Base-by-base conservation (phyloP, 208 protist genomes). In the Porcisia deanei region DNA sequence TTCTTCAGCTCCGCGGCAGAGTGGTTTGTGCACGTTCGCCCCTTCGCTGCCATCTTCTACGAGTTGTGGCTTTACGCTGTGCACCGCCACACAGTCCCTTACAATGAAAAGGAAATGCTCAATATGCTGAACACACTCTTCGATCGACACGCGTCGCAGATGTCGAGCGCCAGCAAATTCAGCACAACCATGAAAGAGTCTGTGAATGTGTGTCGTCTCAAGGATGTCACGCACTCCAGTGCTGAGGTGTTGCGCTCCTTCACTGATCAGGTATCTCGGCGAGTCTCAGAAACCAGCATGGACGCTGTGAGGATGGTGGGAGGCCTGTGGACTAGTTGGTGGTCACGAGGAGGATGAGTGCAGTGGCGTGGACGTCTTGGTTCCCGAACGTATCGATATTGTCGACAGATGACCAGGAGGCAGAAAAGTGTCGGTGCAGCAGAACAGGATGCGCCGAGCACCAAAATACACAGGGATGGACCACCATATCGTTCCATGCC, bases 1-100 rank as follows among this genome's bases (percentile, higher is more conserved):
- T 94, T 94, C 75, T 87, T 91, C 41, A 74, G 71, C 68, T 87
- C 89, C 4, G 87, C 86, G 22, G 86, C 90, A n/a, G 82, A 88
- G 60, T 93, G 89, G 84, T 93, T 93, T 80, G 73, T 94, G 43
- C 77, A 82, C 22, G 85, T 94, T 30, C 86, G 90, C 2, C 87
- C 84, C 5, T 86, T 92, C 69, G 86, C 87, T 0, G 68, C 72
- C 14, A 80, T 93, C 54, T 86, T 96, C 41, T 87, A 85, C 70
- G 81, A 91, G 49, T 67, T 96, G 4, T 87, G 86, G 76, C 84
- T 85, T 18, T 91, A 92, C 78, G 83, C 83, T 25, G 87, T 92
- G 16, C 84, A 85, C 58, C 89, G 82, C 16, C 59, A 77, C 63
- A 78, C 82, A 2, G 75, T 88, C 30, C 81, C 64, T 37, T 81